phyloP scores from a whole-genome alignment of 2,329 filamentous ascomycete genomes.

The Phaeosphaeria sp. region DNA sequence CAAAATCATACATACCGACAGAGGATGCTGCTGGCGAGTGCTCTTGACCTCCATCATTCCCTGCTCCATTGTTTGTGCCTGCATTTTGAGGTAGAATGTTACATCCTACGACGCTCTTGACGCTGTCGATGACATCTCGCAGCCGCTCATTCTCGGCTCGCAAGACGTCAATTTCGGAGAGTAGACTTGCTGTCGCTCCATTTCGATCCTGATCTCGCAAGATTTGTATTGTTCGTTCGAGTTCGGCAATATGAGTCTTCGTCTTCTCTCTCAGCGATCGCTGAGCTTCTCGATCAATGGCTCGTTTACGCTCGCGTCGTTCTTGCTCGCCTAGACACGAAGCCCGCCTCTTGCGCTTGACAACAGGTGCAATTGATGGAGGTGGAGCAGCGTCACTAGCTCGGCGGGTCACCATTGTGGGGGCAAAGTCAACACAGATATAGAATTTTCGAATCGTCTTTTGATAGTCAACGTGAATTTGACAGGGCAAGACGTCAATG shows the following conservation, averaged over 20 bases:
- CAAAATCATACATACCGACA: slow-evolving; percentile 32
- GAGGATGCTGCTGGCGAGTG: slow-evolving; percentile 26
- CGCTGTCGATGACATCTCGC: slow-evolving; percentile 41
- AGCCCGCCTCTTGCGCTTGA: slow-evolving; percentile 42
- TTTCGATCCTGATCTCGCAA: slow-evolving; percentile 41
- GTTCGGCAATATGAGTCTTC: slow-evolving; percentile 46
- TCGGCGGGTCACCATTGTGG: slow-evolving; percentile 31
- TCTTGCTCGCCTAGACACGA: slow-evolving; percentile 46
- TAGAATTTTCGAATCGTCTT: slow-evolving; percentile 15
- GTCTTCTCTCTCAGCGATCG: slow-evolving; percentile 46
- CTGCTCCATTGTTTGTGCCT: slow-evolving; percentile 2
- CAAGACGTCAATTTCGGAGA: slow-evolving; percentile 40
- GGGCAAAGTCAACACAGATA: slow-evolving; percentile 11
- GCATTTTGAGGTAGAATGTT: slow-evolving; percentile 22
- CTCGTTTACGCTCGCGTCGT: slow-evolving; percentile 41
- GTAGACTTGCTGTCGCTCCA: slow-evolving; percentile 37
- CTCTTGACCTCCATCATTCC: slow-evolving; percentile 9
- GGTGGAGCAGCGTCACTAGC: slow-evolving; percentile 30
- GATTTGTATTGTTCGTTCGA: slow-evolving; percentile 46
- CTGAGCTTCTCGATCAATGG: slow-evolving; percentile 46
- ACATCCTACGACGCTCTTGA: slow-evolving; percentile 39
- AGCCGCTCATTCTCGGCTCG: slow-evolving; percentile 44
- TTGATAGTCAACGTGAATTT: slow-evolving; percentile 8
- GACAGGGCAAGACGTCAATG: slow-evolving; percentile 10
- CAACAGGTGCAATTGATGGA: slow-evolving; percentile 29